Conservation (phyloP, 2,329 filamentous ascomycete species). For the Basipetospora chlamydospora region DNA sequence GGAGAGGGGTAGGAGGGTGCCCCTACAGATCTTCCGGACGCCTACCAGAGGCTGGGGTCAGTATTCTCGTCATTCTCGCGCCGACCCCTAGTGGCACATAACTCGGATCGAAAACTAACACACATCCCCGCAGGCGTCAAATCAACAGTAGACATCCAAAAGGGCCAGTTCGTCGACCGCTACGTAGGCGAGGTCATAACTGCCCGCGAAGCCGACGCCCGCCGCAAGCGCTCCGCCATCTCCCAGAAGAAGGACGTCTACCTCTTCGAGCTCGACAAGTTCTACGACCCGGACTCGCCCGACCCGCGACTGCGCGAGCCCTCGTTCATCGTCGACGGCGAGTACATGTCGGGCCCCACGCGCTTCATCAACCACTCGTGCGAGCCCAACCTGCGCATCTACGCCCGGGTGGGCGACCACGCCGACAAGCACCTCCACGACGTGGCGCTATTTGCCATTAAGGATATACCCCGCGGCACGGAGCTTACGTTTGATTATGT, state of each 20-base stretch:
- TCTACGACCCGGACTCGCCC: slow-evolving; percentile 41
- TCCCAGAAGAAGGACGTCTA: slow-evolving; percentile 60
- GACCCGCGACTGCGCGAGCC: slow-evolving; percentile 41
- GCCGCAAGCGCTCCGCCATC: slow-evolving; percentile 40
- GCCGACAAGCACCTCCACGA: slow-evolving; percentile 63
- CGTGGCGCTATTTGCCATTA: slow-evolving; percentile 59
- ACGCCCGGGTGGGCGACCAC: slow-evolving; percentile 64
- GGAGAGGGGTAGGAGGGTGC: slow-evolving; percentile 54
- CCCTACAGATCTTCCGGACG: slow-evolving; percentile 66
- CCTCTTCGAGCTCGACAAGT: slow-evolving; percentile 72
- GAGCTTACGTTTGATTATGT: slow-evolving; percentile 74
- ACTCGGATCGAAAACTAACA: no score
- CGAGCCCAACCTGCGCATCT: slow-evolving; percentile 64
- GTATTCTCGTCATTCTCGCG: slow-evolving; percentile 12
- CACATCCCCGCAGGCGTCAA: slow-evolving; percentile 41
- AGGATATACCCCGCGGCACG: slow-evolving; percentile 47
- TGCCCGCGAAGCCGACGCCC: slow-evolving; percentile 45
- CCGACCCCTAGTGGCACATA: no score
- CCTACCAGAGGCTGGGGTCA: slow-evolving; percentile 59
- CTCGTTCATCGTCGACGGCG: slow-evolving; percentile 51
- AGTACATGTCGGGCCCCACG: slow-evolving; percentile 64
- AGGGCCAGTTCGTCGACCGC: slow-evolving; percentile 66
- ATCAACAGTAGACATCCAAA: slow-evolving; percentile 46
- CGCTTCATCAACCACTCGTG: slow-evolving; percentile 77
- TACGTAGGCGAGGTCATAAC: slow-evolving; percentile 64